Base-by-base conservation (phyloP, 257 asterid species). In the Thymus quinquecostatus region DNA sequence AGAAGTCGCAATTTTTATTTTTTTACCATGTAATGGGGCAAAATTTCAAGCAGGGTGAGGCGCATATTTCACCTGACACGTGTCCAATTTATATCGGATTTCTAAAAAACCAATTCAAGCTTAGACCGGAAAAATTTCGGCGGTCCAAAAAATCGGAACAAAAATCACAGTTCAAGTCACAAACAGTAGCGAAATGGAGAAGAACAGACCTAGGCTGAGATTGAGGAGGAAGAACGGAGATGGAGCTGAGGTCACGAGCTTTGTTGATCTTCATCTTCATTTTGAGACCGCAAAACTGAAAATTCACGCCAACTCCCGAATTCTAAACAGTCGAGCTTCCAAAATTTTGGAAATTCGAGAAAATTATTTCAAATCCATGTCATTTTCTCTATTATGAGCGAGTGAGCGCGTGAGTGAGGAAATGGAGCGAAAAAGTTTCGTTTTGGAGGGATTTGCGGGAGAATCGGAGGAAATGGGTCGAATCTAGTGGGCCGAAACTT, bases 141-240 rank as follows among this genome's bases (percentile, higher is more conserved):
- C 21, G 21, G 21, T 21, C 21, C 21, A 21, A 57, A 40, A 28
- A 72, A 4, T 50, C 40, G 41, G 0, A 12, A 40, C 12, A 13
- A 65, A 53, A 66, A 45, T 0, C n/a, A 11, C 7, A 77, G 58
- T 38, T 40, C 59, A 5, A 64, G 21, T 12, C 56, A 73, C 59
- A 43, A 60, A 27, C 14, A 64, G 6, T 56, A 45, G 36, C 63
- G 63, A 14, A 49, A 27, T 48, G 61, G 13, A 64, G 70, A 63
- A 60, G 33, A 55, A 47, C 10, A 33, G 43, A 94, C 99, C 99
- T 91, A 45, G 90, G 73, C 21, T 21, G 21, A 21, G 21, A 21
- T 62, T 86, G 95, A 71, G 95, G 97, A 83, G 99, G 97, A 82
- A 94, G 90, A 82, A 91, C 97, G 3, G 97, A 94, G 38, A 91